phyloP scores from a whole-genome alignment of 2,329 filamentous ascomycete species.

The Hortaea werneckii region DNA sequence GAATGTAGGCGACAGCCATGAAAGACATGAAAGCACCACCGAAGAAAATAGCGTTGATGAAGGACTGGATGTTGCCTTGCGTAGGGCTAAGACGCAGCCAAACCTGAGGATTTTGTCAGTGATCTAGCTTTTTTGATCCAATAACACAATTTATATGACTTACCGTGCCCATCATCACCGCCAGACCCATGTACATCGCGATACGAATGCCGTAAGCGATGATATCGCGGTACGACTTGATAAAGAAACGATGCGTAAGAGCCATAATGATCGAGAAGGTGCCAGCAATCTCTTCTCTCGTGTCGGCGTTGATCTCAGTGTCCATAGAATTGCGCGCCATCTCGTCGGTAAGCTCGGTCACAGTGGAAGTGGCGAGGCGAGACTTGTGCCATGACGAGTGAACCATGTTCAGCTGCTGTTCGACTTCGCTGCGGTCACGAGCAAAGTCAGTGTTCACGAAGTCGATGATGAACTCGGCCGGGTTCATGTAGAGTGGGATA shows the following conservation, averaged over 20 bases:
- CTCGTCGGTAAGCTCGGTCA: constrained; percentile 25
- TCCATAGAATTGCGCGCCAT: constrained; percentile 25
- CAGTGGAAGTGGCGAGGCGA: constrained; percentile 26
- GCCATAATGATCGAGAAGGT: constrained; percentile 46
- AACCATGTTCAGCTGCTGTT: constrained; percentile 43
- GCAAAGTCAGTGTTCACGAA: constrained; percentile 69
- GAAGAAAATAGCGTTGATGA: constrained; percentile 66
- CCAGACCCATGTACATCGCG: constrained; percentile 71
- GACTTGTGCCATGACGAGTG: constrained; percentile 48
- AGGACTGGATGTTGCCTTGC: constrained; percentile 67
- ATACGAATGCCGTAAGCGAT: constrained; percentile 75
- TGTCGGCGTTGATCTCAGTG: constrained; percentile 20
- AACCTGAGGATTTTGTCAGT: constrained; percentile 27
- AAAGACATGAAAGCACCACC: constrained; percentile 44
- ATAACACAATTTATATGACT: too few species aligned
- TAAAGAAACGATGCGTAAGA: constrained; percentile 66
- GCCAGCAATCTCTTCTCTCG: constrained; percentile 31
- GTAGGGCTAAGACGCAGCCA: constrained; percentile 62
- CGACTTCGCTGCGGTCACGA: constrained; percentile 37
- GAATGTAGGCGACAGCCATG: constrained; percentile 66
- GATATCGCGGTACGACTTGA: constrained; percentile 77
- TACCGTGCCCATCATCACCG: constrained; percentile 75
- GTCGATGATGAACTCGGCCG: constrained; percentile 71
- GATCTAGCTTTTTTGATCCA: too few species aligned
- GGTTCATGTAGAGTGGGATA: constrained; percentile 63